Evolutionary conservation across 805 yeast genomes (phyloP).

Genomic region (Myxozyma melibiosi): DNA sequence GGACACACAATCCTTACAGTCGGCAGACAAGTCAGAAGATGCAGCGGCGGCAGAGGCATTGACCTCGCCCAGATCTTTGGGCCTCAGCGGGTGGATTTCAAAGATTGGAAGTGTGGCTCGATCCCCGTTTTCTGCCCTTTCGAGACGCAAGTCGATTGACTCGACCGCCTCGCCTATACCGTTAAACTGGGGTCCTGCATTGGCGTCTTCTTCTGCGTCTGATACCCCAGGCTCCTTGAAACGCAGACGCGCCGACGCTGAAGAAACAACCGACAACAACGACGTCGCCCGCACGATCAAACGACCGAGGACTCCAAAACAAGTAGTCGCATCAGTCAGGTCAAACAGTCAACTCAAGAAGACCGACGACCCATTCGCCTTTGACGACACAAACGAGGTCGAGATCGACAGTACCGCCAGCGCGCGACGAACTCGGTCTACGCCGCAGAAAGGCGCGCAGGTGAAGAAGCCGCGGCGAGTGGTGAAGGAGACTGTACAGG

Average conservation of each 20-base stretch:
- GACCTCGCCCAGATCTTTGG: not conserved
- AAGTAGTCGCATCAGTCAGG: no score
- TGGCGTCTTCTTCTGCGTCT: no score
- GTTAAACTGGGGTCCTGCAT: conserved; percentile 1
- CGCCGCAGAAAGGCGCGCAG: no score
- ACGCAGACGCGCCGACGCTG: no score
- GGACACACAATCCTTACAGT: not conserved
- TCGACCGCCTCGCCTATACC: not conserved
- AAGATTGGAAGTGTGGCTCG: not conserved
- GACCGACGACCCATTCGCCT: conserved; percentile 1
- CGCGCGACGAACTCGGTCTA: no score
- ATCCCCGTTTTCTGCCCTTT: not conserved
- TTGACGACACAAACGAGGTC: not conserved
- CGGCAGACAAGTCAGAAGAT: not conserved
- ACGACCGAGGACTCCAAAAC: no score
- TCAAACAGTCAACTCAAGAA: no score
- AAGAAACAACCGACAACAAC: no score
- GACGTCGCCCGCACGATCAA: no score
- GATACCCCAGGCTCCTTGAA: no score
- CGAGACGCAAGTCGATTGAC: not conserved
- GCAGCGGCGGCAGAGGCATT: not conserved
- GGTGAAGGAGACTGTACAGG: no score
- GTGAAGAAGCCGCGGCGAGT: no score
- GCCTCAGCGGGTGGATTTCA: not conserved
- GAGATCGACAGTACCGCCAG: conserved; percentile 1